Base-by-base conservation (phyloP, 192 early-diverging fungal genomes). In the Coemansia sp. region DNA sequence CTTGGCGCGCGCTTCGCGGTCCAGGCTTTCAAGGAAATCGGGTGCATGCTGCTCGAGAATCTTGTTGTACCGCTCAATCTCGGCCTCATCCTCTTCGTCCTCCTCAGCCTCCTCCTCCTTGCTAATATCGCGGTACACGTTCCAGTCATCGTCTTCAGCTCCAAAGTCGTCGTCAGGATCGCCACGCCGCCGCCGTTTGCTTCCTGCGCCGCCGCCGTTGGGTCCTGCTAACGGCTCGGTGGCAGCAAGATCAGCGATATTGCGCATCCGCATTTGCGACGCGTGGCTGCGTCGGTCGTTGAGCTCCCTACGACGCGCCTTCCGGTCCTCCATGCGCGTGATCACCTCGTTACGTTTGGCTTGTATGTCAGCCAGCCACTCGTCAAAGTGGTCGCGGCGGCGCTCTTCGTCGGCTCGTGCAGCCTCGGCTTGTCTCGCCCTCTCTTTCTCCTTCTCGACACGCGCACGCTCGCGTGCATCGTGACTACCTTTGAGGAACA, bases 121-220 rank as follows among this genome's bases (percentile, higher is more conserved):
- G 67, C 89, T 93, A 45, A 96, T 93, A 64, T 92, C 89, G 39
- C 91, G 83, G 62, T 96, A 96, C 38, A 96, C 83, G 66, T 85
- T 84, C 94, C 94, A 96, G 71, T 95, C 93, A 9, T 86, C 89
- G 64, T 94, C 93, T 57, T 94, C 89, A 6, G 86, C 87, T n/a
- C 94, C 94, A 81, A 96, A 96, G 4, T 87, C 91, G 55, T 96
- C 94, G 68, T 93, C 93, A 21, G 69, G 61, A 18, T 71, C 76
- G 19, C 71, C 71, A 10, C 75, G 67, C 25, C 75, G 62, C 18
- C 80, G 80, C 8, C 80, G 71, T 59, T 70, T 78, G 27, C 27
- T 30, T 2, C 27, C 27, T 7, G 27, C 27, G 27, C 27, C 27
- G 27, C 27, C 27, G 27, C 27, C 27, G 7, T 30, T 30, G 4